phyloP scores from a whole-genome alignment of 805 yeast genomes.

The Lipomyces yamanashiensis region DNA sequence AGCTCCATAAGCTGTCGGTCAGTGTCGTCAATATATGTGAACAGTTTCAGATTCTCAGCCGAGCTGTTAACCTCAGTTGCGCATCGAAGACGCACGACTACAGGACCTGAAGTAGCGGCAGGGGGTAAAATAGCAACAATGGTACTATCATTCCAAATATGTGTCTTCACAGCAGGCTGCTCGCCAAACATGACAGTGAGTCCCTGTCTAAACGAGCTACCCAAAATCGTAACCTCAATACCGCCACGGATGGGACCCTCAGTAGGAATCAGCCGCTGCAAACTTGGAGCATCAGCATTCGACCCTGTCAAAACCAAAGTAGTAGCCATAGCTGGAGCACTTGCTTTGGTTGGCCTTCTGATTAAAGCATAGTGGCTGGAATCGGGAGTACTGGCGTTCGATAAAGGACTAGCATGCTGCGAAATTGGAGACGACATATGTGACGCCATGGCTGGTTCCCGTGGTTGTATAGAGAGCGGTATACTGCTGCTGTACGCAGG shows the following conservation, averaged over 20 bases:
- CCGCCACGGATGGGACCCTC: conserved; percentile 98
- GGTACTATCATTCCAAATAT: conserved; percentile 95
- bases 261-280: conserved; percentile 89
- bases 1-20: conserved; percentile 93
- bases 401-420: conserved; percentile 25
- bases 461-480: conserved; percentile 16
- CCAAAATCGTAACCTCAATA: conserved; percentile 88
- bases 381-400: conserved; percentile 25
- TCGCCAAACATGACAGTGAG: conserved; percentile 83
- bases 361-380: conserved; percentile 3
- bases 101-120: conserved; percentile 86
- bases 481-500: conserved; percentile 33
- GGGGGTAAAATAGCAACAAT: conserved; percentile 95
- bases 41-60: conserved; percentile 55
- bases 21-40: conserved; percentile 93
- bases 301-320: background rate
- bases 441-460: background rate
- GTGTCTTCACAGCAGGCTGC: conserved; percentile 61
- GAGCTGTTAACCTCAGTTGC: conserved; percentile 39
- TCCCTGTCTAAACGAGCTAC: conserved; percentile 84
- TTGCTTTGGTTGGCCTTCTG: conserved; percentile 4
- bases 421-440: conserved; percentile 19
- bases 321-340: conserved; percentile 27
- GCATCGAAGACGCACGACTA: conserved; percentile 78
- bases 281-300: conserved; percentile 52